Evolutionary conservation across 176 grass and related monocot species (phyloP), one percentile per base, ranked within the genome.

Genomic region (Oropetium thomaeum): DNA sequence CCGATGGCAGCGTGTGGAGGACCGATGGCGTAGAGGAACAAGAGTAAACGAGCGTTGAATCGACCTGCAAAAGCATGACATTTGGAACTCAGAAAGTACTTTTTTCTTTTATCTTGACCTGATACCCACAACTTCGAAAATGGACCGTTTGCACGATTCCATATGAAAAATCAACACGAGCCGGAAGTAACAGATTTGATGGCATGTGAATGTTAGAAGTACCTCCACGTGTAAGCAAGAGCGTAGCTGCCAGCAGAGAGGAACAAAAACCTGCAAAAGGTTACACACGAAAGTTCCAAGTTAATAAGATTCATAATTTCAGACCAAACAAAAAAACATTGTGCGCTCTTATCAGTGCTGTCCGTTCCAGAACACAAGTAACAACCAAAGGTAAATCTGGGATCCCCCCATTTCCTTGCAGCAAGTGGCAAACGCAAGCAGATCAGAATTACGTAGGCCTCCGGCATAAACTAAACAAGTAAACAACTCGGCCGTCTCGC

Each of bases 401-500:
- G 57, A 11, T 30, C 25, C 52, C 43, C 10, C 55, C 15, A 31
- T 40, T 11, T 22, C 79, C 69, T 62, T 62, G 69, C 43, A 66
- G 39, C 7, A 70, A 54, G 61, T 25, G 38, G 58, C 37, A 74
- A 43, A 2, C 10, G n/a, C 45, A 22, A 49, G 41, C 25, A 51
- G 47, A 47, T 14, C 45, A 30, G 29, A 29, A 20, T 2, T 43
- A 7, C 3, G 4, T 53, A 25, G 62, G 32, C n/a, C 15, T 28
- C 59, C 17, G 39, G 58, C 74, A 35, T 48, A 10, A 48, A 48
- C n/a, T 32, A 35, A 26, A 4, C 34, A 27, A 44, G 31, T 81
- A 86, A 79, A 79, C 59, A 83, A 83, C 33, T 68, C 80, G 42
- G 85, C 74, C 85, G 85, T 83, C 85, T 58, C 60, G 52, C 61